Base-by-base conservation (phyloP, 1,139 yeast genomes). In the Candida tunisiensis region DNA sequence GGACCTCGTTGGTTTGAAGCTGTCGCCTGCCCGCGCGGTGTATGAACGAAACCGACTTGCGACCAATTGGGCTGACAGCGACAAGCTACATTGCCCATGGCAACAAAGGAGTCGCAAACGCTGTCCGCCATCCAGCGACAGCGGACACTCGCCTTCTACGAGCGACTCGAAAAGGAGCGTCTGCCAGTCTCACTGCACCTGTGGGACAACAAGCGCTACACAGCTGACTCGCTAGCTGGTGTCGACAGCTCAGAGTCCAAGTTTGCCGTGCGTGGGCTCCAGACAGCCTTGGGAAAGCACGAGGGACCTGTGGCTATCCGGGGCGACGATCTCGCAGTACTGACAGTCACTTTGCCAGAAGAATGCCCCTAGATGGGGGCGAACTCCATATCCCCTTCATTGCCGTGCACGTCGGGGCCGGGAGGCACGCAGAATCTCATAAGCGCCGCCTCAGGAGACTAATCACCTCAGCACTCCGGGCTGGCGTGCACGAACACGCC, bases 321-420 rank as follows among this genome's bases (percentile, higher is more conserved):
- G 19, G 37, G 37, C 5, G 21, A 27, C 11, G 45, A 41, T 25
- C 35, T 40, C 19, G 40, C 34, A 3, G 15, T 20, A n/a, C 24
- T 40, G n/a, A n/a, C n/a, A n/a, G n/a, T n/a, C n/a, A n/a, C n/a
- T n/a, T n/a, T n/a, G n/a, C n/a, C n/a, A n/a, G n/a, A n/a, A n/a
- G n/a, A n/a, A n/a, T n/a, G n/a, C n/a, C n/a, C n/a, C n/a, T n/a
- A n/a, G n/a, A n/a, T n/a, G n/a, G n/a, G n/a, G n/a, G n/a, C n/a
- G n/a, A n/a, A n/a, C n/a, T n/a, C n/a, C n/a, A n/a, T 15, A 34
- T 15, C 4, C 36, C 41, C n/a, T 38, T 42, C 21, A 31, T 51
- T 4, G 45, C 42, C 1, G 32, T 51, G 3, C 57, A 52, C 34
- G 31, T 51, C 3, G 57, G 57, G 3, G 58, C 58, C 2, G 57